Conservation (phyloP, 495 filamentous ascomycete genomes). For the Penicillium paxilli region DNA sequence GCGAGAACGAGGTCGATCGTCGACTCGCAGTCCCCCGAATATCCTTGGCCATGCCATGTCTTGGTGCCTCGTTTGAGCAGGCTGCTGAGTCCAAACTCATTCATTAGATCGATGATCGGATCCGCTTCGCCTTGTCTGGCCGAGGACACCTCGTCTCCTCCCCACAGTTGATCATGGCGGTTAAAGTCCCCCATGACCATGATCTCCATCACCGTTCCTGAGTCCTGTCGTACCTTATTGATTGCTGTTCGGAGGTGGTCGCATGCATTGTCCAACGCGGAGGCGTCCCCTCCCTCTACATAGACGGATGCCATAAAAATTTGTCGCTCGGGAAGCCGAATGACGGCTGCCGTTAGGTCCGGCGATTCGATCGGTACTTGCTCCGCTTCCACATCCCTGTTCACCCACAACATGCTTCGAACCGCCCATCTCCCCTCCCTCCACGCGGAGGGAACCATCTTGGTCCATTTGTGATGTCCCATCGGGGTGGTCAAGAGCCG, state of each 20-base stretch:
- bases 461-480: slow-evolving; percentile 29
- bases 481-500: slow-evolving; percentile 24
- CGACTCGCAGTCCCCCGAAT: slow-evolving; percentile 21
- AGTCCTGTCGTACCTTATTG: slow-evolving; percentile 11
- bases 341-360: slow-evolving; percentile 28
- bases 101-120: slow-evolving; percentile 36
- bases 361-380: slow-evolving; percentile 22
- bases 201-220: slow-evolving; percentile 16
- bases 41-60: slow-evolving; percentile 24
- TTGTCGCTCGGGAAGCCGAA: slow-evolving; percentile 17
- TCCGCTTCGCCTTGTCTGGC: slow-evolving; percentile 34
- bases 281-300: slow-evolving; percentile 16
- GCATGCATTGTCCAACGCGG: slow-evolving; percentile 7
- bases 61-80: slow-evolving; percentile 33
- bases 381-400: slow-evolving; percentile 27
- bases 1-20: slow-evolving; percentile 31
- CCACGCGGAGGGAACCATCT: slow-evolving; percentile 24
- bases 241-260: slow-evolving; percentile 15
- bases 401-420: slow-evolving; percentile 33
- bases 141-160: slow-evolving; percentile 31
- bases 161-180: slow-evolving; percentile 37
- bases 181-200: slow-evolving; percentile 36
- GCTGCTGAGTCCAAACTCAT: slow-evolving; percentile 24
- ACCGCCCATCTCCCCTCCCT: slow-evolving; percentile 26
- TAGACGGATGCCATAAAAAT: slow-evolving; percentile 30